Evolutionary conservation across 148 eudicot species (phyloP).

Genomic region (Euryodendron excelsum): DNA sequence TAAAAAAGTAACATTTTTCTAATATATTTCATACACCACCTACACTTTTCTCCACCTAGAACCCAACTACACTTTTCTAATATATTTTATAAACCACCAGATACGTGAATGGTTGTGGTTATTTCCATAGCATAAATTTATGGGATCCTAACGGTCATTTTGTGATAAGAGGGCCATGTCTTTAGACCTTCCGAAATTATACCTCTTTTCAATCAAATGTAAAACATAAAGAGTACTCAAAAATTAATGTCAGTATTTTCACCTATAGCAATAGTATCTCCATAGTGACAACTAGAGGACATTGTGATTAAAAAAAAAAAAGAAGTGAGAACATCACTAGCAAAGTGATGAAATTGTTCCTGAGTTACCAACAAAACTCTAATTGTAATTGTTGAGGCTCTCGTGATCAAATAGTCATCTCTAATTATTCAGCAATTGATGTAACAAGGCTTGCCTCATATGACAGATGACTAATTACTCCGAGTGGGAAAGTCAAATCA

Average conservation of each 20-base stretch:
- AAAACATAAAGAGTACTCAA: too few species aligned
- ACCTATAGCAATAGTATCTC: too few species aligned
- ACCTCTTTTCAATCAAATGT: too few species aligned
- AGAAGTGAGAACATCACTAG: too few species aligned
- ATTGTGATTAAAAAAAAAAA: too few species aligned
- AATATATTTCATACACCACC: neutral
- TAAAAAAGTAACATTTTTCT: neutral
- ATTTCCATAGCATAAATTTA: neutral
- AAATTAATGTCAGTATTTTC: too few species aligned
- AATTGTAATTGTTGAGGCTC: neutral
- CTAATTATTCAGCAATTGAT: neutral
- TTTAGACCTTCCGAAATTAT: too few species aligned
- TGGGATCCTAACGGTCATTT: neutral
- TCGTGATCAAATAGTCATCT: neutral
- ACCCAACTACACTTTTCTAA: neutral
- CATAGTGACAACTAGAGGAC: too few species aligned
- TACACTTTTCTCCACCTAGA: too few species aligned
- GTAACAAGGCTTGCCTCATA: neutral
- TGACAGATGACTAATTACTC: neutral
- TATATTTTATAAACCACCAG: neutral
- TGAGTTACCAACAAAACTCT: neutral
- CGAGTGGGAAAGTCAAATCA: neutral
- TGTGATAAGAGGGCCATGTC: too few species aligned
- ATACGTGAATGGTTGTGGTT: neutral
- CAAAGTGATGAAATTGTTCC: neutral